Base-by-base conservation (phyloP, 225 moss, liverwort and hornwort genomes). In the Asterella californica region DNA sequence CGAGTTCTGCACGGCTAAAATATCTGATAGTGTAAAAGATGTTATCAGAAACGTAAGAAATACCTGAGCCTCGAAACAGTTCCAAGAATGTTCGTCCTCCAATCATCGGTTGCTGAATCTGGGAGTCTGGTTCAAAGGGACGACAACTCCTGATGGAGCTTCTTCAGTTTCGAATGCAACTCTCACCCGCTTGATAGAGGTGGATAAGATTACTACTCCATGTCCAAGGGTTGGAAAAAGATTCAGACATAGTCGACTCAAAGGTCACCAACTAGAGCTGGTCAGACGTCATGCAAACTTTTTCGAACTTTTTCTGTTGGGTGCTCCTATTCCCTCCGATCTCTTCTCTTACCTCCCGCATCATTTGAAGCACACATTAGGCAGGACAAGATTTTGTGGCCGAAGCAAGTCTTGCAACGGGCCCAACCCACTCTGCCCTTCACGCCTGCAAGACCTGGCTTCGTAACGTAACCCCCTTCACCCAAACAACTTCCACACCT, bases 351-450 rank as follows among this genome's bases (percentile, higher is more conserved):
- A 74, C 32, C 36, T 81, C 46, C 68, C 14, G 42, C 64, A 77
- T 47, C 29, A 25, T 15, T 66, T 32, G 37, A 59, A 60, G 87
- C 85, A 80, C 94, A 94, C 25, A 94, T 47, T 0, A 88, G 54
- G 45, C 94, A 94, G 17, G 92, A 90, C 46, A 92, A 75, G 65
- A 85, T 65, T 69, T 78, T 76, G 2, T 82, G 70, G 10, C 92
- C 92, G 57, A 80, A 90, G 79, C 94, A 94, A 29, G 88, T 87
- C 83, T 92, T 92, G 76, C 94, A 92, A 45, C 81, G 83, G 37
- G 85, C 90, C 94, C 94, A 94, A 47, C 91, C 91, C 47, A 94
- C 94, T 81, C 79, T 89, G 72, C 83, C 90, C 75, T 85, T 92
- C 75, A 91, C 90, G 53, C 88, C 92, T 76, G 86, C 91, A 70